Evolutionary conservation across 371 early-diverging fungal genomes (phyloP).

Genomic region (Dinochytrium kinnereticum): DNA sequence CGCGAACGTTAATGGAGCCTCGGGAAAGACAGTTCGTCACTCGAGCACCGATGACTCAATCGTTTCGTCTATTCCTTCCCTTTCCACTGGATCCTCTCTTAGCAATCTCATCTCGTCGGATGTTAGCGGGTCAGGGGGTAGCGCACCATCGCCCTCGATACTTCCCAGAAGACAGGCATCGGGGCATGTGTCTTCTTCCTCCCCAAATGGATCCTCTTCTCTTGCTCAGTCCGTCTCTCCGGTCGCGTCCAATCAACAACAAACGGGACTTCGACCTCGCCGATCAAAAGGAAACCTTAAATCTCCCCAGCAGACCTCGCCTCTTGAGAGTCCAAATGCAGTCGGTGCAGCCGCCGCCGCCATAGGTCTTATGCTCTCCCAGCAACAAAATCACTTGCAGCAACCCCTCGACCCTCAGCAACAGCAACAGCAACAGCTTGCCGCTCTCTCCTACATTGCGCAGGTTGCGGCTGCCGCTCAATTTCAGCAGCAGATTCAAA

Average conservation of each 20-base stretch:
- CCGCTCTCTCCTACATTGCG: conserved; percentile 6
- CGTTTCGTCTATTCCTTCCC: too few relatives aligned
- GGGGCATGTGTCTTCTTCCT: too few relatives aligned
- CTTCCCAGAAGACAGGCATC: too few relatives aligned
- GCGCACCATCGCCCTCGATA: too few relatives aligned
- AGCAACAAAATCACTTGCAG: background rate
- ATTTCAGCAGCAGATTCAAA: conserved; percentile 10
- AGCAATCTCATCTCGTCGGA: conserved; percentile 1
- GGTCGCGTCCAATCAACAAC: too few relatives aligned
- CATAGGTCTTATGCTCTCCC: background rate
- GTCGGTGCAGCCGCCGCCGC: conserved; percentile 1
- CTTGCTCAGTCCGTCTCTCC: too few relatives aligned
- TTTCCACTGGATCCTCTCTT: background rate
- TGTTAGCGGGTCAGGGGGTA: background rate
- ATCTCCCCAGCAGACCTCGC: background rate
- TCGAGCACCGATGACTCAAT: too few relatives aligned
- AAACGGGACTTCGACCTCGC: background rate
- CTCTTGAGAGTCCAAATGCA: background rate
- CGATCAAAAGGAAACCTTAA: background rate
- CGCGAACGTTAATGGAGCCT: background rate
- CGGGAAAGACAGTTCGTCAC: too few relatives aligned
- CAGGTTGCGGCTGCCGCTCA: conserved; percentile 13
- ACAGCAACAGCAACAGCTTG: conserved; percentile 14
- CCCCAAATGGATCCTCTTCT: too few relatives aligned
- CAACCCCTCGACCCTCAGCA: background rate